Conservation (phyloP, 2,329 filamentous ascomycete genomes). For the Nothophaeocryptopus gaeumannii region DNA sequence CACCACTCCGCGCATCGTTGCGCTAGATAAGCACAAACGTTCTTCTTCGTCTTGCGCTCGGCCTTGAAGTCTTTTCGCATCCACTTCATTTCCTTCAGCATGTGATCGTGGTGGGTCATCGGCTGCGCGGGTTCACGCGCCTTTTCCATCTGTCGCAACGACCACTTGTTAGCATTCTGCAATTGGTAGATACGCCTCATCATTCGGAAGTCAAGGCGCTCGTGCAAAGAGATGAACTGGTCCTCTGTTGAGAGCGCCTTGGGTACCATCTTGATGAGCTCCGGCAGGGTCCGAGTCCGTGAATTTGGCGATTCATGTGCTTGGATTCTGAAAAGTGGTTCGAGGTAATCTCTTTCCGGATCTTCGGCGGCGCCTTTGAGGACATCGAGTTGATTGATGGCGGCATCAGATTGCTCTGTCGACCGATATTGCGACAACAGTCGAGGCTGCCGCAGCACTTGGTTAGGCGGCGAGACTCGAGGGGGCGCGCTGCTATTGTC, state of each 20-base stretch:
- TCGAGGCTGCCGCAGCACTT: conserved; percentile 9
- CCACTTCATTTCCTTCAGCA: conserved; percentile 93
- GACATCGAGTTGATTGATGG: conserved; percentile 33
- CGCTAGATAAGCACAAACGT: conserved; percentile 75
- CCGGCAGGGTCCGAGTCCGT: conserved; percentile 56
- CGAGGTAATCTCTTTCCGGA: conserved; percentile 57
- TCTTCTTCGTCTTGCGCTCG: conserved; percentile 89
- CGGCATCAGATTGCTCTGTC: conserved; percentile 7
- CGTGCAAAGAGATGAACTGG: conserved; percentile 76
- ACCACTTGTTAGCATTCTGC: conserved; percentile 90
- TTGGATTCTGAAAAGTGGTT: conserved; percentile 58
- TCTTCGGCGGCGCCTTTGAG: conserved; percentile 49
- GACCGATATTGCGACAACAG: conserved; percentile 7
- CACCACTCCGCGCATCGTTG: conserved; percentile 82
- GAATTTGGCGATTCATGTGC: conserved; percentile 56
- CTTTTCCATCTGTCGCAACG: conserved; percentile 81
- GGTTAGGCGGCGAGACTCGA: not conserved
- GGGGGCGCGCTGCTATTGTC: not conserved
- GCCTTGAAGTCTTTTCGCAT: conserved; percentile 95
- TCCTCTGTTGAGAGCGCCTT: conserved; percentile 88
- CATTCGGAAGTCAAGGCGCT: conserved; percentile 83
- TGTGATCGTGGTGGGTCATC: conserved; percentile 76
- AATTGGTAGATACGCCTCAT: conserved; percentile 83
- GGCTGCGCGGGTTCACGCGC: conserved; percentile 75
- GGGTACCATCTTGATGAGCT: conserved; percentile 75